Percentiles rank a stretch among this genome's conserved stretches.
Evolutionary conservation across 306 rosid species (phyloP).

Genomic region (Pachyrhizus erosus): DNA sequence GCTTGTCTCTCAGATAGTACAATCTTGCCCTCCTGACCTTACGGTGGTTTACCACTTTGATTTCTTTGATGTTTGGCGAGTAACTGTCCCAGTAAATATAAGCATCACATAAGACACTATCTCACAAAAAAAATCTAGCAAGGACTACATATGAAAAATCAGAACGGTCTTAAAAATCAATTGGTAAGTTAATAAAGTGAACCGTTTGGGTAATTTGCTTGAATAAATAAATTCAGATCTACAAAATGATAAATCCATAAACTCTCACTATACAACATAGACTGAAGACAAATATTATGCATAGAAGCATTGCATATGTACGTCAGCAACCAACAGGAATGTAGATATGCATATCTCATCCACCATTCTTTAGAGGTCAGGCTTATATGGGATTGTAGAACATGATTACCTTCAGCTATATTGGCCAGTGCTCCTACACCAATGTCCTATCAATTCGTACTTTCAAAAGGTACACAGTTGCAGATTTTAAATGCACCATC

Average conservation of each 20-base stretch:
- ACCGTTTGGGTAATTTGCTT: slow-evolving; percentile 6
- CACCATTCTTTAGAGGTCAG: neutral
- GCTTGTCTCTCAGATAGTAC: slow-evolving; percentile 92
- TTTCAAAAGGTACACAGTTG: slow-evolving; percentile 10
- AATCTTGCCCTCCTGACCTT: slow-evolving; percentile 92
- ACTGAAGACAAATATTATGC: neutral
- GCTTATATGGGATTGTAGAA: slow-evolving; percentile 10
- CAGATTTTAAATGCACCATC: slow-evolving; percentile 6
- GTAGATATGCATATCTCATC: neutral
- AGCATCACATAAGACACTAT: slow-evolving; percentile 22
- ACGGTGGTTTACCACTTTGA: slow-evolving; percentile 80
- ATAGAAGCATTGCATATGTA: neutral
- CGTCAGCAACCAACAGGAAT: neutral
- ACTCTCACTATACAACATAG: neutral
- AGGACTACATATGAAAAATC: slow-evolving; percentile 1
- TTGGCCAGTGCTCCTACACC: neutral
- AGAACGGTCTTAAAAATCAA: neutral
- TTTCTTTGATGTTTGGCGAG: slow-evolving; percentile 93
- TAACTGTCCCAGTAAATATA: slow-evolving; percentile 62
- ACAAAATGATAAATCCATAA: neutral
- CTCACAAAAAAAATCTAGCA: slow-evolving; percentile 12
- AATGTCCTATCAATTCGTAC: neutral
- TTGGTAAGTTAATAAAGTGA: slow-evolving; percentile 1
- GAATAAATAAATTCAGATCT: neutral
- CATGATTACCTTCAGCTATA: slow-evolving; percentile 13